Percentiles rank a stretch among this genome's conserved stretches.
Conservation (phyloP, 169 alveolate species). For the Perkinsus chesapeaki region DNA sequence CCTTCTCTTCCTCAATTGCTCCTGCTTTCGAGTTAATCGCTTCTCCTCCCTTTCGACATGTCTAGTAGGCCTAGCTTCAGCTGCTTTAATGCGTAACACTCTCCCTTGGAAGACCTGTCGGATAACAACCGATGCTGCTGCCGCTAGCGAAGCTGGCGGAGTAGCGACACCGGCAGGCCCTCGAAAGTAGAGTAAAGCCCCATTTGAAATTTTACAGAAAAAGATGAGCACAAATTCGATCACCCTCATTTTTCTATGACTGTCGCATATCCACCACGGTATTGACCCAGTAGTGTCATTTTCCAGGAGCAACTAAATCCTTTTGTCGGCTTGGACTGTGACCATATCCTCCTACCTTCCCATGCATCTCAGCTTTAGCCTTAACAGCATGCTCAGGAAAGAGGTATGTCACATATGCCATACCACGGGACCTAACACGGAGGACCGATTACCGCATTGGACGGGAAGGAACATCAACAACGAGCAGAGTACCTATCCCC, state of each 20-base stretch:
- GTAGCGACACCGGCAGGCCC: too few species aligned
- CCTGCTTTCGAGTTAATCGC: conserved; percentile 32
- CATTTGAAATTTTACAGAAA: too few species aligned
- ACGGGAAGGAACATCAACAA: background rate
- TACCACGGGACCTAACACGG: conserved; percentile 33
- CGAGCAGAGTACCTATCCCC: background rate
- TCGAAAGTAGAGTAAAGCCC: too few species aligned
- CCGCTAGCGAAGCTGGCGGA: too few species aligned
- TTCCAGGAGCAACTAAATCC: too few species aligned
- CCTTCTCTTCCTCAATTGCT: conserved; percentile 60
- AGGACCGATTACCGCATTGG: background rate
- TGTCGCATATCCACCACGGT: too few species aligned
- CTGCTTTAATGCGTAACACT: conserved; percentile 42
- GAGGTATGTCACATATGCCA: conserved; percentile 57
- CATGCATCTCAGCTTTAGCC: conserved; percentile 31
- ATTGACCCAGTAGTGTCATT: too few species aligned
- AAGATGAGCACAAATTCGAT: too few species aligned
- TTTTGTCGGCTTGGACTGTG: too few species aligned
- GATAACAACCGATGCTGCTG: too few species aligned
- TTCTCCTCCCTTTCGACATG: conserved; percentile 45
- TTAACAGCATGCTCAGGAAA: conserved; percentile 56
- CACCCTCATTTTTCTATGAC: conserved; percentile 5
- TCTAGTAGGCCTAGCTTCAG: conserved; percentile 23
- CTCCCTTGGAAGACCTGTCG: conserved; percentile 47
- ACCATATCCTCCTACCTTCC: background rate